Evolutionary conservation across 2,329 filamentous ascomycete genomes (phyloP), one percentile per base, ranked within the genome.

Genomic region (Colletotrichum nymphaeae): DNA sequence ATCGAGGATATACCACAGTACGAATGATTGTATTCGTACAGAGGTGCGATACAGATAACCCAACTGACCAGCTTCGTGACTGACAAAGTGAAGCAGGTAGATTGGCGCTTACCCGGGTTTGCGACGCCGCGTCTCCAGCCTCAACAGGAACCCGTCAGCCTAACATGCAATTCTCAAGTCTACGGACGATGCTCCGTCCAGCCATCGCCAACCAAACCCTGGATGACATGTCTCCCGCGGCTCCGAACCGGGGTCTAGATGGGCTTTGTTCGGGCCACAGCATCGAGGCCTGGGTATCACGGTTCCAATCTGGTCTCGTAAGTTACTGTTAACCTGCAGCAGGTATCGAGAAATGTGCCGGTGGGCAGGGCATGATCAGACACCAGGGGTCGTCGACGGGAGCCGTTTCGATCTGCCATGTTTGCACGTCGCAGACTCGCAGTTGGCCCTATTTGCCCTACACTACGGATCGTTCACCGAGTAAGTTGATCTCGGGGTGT

Each of bases 351-450:
- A 22, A 32, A 7, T 14, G 24, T 42, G 58, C 16, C 11, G 56
- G 37, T 35, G 60, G 67, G 53, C 55, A 37, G 60, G 67, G 53
- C 55, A 37, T 62, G 57, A 57, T 52, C 49, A 52, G 69, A 65
- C 57, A 42, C n/a, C 42, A 42, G n/a, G 52, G 30, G 28, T 28
- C 32, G 46, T 49, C 19, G 14, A 52, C 35, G 24, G 57, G 53
- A 24, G 22, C 58, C 30, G 52, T 58, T 58, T 69, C 65, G 49
- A 58, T 63, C 58, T 46, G 22, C 35, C 4, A 52, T 46, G 65
- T 63, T 69, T 58, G 37, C 49, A 57, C 35, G 32, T 11, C n/a
- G 35, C 30, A 24, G 32, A 9, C 52, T 58, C 52, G 28, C 37
- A 35, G 32, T 35, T 35, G 32, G 32, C 32, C 32, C 32, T 67